Evolutionary conservation across 345 rosid genomes (phyloP).

Genomic region (Toxicodendron radicans): DNA sequence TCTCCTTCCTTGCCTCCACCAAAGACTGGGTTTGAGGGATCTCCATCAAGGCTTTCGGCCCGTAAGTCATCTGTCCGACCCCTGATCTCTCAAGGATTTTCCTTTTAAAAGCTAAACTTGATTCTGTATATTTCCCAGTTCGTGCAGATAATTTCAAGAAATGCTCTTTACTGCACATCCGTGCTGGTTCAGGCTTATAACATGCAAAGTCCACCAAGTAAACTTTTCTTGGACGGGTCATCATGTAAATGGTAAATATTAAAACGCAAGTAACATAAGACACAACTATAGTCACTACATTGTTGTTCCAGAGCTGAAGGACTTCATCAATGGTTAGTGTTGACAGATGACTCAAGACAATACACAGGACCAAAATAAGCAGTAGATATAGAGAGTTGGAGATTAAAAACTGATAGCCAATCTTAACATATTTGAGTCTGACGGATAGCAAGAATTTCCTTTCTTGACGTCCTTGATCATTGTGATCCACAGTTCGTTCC

Average conservation of each 20-base stretch:
- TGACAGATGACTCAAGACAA: slow-evolving; percentile 54
- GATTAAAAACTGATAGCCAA: slow-evolving; percentile 72
- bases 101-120: slow-evolving; percentile 69
- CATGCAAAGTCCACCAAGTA: slow-evolving; percentile 75
- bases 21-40: slow-evolving; percentile 52
- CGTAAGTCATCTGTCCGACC: slow-evolving; percentile 71
- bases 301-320: slow-evolving; percentile 43
- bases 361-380: slow-evolving; percentile 37
- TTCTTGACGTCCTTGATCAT: no score
- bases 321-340: slow-evolving; percentile 42
- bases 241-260: slow-evolving; percentile 56
- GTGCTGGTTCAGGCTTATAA: slow-evolving; percentile 46
- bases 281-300: slow-evolving; percentile 41
- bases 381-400: slow-evolving; percentile 69
- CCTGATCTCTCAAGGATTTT: slow-evolving; percentile 89
- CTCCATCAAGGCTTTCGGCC: slow-evolving; percentile 60
- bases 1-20: slow-evolving; percentile 68
- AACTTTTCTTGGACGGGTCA: slow-evolving; percentile 61
- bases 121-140: slow-evolving; percentile 49
- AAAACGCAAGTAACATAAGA: slow-evolving; percentile 47
- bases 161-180: slow-evolving; percentile 42
- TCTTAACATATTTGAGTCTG: slow-evolving; percentile 70
- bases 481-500: no score
- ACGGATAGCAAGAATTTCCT: slow-evolving; percentile 54
- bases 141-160: slow-evolving; percentile 43